Percentiles rank a stretch among this genome's conserved stretches.
phyloP scores from a whole-genome alignment of 768 basidiomycete species.

The Wakefieldia striispora region DNA sequence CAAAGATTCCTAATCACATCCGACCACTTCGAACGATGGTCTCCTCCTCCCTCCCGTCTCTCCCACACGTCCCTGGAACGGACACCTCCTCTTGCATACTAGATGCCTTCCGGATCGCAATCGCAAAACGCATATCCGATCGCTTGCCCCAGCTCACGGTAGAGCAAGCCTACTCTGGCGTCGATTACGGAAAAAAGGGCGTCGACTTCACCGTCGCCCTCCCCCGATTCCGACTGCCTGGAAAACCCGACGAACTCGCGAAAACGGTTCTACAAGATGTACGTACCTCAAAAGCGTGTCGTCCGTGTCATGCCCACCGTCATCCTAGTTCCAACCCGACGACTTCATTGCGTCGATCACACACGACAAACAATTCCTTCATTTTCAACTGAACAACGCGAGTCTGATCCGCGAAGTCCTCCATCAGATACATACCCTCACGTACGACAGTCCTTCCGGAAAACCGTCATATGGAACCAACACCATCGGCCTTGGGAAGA shows the following conservation, averaged over 20 bases:
- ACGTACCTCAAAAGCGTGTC: too few relatives aligned
- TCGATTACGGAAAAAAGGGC: slow-evolving; percentile 92
- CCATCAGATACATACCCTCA: slow-evolving; percentile 70
- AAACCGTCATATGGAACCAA: slow-evolving; percentile 82
- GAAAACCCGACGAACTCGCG: slow-evolving; percentile 77
- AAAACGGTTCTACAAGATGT: slow-evolving; percentile 73
- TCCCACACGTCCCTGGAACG: slow-evolving; percentile 43
- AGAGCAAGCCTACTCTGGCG: slow-evolving; percentile 79
- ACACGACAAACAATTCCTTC: slow-evolving; percentile 77
- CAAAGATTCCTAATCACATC: background rate
- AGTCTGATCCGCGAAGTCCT: slow-evolving; percentile 68
- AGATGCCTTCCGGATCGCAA: slow-evolving; percentile 79
- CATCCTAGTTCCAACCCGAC: slow-evolving; percentile 79
- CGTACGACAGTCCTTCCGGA: slow-evolving; percentile 56
- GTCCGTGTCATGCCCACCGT: too few relatives aligned
- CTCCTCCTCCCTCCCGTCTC: slow-evolving; percentile 34
- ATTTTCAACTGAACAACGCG: slow-evolving; percentile 68
- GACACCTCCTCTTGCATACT: slow-evolving; percentile 67
- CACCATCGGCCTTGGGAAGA: slow-evolving; percentile 74
- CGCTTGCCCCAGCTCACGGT: slow-evolving; percentile 62
- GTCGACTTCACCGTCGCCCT: slow-evolving; percentile 89
- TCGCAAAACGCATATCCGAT: slow-evolving; percentile 69
- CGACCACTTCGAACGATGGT: slow-evolving; percentile 25
- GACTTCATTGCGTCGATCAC: slow-evolving; percentile 71
- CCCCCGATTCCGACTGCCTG: slow-evolving; percentile 85